phyloP scores from a whole-genome alignment of 2,329 filamentous ascomycete species.

The Venturia effusa region DNA sequence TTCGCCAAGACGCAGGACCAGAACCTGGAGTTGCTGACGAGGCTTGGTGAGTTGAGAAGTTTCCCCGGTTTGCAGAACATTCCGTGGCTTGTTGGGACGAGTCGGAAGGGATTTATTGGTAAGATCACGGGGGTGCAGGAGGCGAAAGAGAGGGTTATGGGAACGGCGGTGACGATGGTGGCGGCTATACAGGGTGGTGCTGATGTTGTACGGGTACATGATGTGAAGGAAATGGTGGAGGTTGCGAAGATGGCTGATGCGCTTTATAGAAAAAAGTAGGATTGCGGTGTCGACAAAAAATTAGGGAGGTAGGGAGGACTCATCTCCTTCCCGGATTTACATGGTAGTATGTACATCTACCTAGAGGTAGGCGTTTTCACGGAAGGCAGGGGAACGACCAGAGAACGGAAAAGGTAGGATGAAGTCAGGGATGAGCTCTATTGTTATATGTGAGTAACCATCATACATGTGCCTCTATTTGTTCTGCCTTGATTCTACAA shows the following conservation, averaged over 20 bases:
- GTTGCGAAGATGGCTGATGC: conserved; percentile 84
- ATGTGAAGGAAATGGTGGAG: conserved; percentile 74
- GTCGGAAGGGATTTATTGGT: conserved; percentile 83
- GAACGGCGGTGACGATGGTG: conserved; percentile 79
- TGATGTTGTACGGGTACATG: conserved; percentile 87
- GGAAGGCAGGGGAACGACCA: background rate
- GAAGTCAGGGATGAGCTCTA: background rate
- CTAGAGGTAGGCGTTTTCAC: too few species aligned
- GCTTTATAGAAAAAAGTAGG: conserved; percentile 52
- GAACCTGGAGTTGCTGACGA: conserved; percentile 68
- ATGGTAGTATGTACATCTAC: too few species aligned
- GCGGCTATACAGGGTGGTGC: conserved; percentile 79
- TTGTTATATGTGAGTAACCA: background rate
- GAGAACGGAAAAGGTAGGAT: too few species aligned
- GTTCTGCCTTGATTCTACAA: background rate
- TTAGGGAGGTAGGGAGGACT: too few species aligned
- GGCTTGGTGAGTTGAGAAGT: conserved; percentile 47
- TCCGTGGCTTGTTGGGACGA: conserved; percentile 83
- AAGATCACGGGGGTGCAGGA: conserved; percentile 64
- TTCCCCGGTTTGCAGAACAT: conserved; percentile 49
- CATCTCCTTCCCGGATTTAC: too few species aligned
- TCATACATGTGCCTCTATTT: background rate
- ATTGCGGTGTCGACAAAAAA: too few species aligned
- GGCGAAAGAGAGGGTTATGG: conserved; percentile 63
- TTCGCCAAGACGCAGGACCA: conserved; percentile 79